A percentile compares a stretch with the other conserved stretches of the same genome.
Evolutionary conservation across 1,284 basidiomycete genomes (phyloP).

Genomic region (Fomitopsis betulina): DNA sequence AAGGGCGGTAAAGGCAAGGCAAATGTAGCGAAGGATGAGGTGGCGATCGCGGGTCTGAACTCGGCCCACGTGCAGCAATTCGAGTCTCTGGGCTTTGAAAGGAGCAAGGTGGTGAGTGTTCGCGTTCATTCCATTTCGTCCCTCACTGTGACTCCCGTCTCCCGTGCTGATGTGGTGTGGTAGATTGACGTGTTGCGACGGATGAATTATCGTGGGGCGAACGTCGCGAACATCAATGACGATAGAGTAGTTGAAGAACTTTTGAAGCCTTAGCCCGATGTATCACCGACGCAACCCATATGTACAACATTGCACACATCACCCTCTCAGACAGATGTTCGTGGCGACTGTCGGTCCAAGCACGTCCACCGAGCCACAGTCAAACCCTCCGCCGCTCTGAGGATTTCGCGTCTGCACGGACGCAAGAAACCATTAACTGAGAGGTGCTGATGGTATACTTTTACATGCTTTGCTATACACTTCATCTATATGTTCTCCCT

Average conservation of each 20-base stretch:
- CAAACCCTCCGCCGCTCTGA: background rate
- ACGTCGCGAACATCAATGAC: slow-evolving; percentile 55
- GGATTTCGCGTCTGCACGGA: background rate
- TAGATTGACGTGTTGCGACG: slow-evolving; percentile 85
- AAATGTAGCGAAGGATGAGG: slow-evolving; percentile 41
- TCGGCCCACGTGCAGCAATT: slow-evolving; percentile 72
- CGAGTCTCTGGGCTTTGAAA: slow-evolving; percentile 68
- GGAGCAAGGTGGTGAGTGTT: slow-evolving; percentile 68
- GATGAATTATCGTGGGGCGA: slow-evolving; percentile 87
- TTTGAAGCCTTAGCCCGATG: slow-evolving; percentile 32
- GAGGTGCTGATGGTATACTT: background rate
- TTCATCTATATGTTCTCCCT: background rate
- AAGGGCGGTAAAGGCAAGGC: slow-evolving; percentile 26
- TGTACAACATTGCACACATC: background rate
- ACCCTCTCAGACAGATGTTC: background rate
- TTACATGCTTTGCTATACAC: background rate
- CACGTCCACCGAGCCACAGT: background rate
- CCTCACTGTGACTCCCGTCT: background rate
- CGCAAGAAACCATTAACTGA: background rate
- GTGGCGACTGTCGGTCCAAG: background rate
- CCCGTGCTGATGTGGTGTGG: background rate
- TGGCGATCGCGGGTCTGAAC: slow-evolving; percentile 74
- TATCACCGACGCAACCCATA: background rate
- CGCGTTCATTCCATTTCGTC: background rate
- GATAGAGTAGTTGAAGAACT: slow-evolving; percentile 58